Conservation (phyloP, 2,329 filamentous ascomycete species). For the Ceratocystis alfenasii region DNA sequence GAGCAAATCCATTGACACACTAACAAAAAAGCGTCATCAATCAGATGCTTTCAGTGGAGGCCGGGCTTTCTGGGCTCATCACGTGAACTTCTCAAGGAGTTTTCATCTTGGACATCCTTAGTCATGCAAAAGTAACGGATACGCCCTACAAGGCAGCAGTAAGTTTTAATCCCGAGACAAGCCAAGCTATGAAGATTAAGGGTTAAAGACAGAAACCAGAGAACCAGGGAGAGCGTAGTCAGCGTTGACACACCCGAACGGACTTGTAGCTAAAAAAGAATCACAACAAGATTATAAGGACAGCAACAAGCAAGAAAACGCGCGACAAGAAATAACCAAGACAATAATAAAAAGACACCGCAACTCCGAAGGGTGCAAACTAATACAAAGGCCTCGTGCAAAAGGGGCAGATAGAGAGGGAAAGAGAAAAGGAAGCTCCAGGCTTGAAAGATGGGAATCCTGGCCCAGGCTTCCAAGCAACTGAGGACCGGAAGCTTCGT, state of each 20-base stretch:
- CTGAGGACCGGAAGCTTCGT: neutral
- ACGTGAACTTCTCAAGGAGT: neutral
- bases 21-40: neutral
- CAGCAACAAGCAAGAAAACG: slow-evolving; percentile 1
- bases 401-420: neutral
- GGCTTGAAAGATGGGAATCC: no score
- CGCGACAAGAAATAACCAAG: neutral
- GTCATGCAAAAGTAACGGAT: neutral
- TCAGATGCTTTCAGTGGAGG: neutral
- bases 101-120: neutral
- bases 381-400: neutral
- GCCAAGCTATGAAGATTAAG: neutral
- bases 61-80: neutral
- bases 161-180: neutral
- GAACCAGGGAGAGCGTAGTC: neutral
- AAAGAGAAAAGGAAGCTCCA: neutral
- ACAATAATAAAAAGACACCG: neutral
- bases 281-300: neutral
- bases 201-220: neutral
- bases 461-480: neutral
- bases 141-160: neutral
- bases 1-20: neutral
- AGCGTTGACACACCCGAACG: neutral
- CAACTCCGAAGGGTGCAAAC: slow-evolving; percentile 2
- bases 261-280: slow-evolving; percentile 1